phyloP scores from a whole-genome alignment of 306 rosid species.

The Casuarina glauca region DNA sequence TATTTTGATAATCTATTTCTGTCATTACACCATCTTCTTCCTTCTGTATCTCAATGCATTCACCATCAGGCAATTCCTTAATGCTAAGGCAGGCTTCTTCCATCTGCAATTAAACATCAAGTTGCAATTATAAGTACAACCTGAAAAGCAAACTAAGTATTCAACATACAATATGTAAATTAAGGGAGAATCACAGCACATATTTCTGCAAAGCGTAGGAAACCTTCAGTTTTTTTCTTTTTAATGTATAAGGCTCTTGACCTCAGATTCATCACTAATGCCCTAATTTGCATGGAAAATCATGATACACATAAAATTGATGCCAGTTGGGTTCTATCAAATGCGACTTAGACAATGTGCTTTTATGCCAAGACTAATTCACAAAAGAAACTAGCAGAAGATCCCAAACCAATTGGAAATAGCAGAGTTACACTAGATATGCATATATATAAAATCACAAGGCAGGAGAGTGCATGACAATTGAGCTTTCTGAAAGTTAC shows the following conservation, averaged over 20 bases:
- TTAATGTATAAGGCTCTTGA: slow-evolving; percentile 18
- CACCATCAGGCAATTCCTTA: slow-evolving; percentile 52
- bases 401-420: background rate
- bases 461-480: too few relatives aligned
- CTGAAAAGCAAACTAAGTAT: slow-evolving; percentile 10
- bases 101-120: slow-evolving; percentile 53
- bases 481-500: background rate
- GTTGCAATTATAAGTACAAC: slow-evolving; percentile 10
- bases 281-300: background rate
- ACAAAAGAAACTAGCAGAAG: background rate
- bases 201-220: background rate
- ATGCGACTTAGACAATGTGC: background rate
- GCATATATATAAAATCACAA: background rate
- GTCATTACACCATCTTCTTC: slow-evolving; percentile 45
- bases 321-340: background rate
- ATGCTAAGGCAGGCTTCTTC: slow-evolving; percentile 53
- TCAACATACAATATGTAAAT: background rate
- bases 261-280: background rate
- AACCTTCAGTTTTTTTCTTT: slow-evolving; percentile 12
- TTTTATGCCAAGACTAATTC: background rate
- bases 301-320: background rate
- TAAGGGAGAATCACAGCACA: background rate
- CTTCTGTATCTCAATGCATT: slow-evolving; percentile 50
- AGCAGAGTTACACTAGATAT: background rate
- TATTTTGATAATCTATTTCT: slow-evolving; percentile 58